phyloP scores from a whole-genome alignment of 306 rosid species.

The Heteromeles arbutifolia region DNA sequence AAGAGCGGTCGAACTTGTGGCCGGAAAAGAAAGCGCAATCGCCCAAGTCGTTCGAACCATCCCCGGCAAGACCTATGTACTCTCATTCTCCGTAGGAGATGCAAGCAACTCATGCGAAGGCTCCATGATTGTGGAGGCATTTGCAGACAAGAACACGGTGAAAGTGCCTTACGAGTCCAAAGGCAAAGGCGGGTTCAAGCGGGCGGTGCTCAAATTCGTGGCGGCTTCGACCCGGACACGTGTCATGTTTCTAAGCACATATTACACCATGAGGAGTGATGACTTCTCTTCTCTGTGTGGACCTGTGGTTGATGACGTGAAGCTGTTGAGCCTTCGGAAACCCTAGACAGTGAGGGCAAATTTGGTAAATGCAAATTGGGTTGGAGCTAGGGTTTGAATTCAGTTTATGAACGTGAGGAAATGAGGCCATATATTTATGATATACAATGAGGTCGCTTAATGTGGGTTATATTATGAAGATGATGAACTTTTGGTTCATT shows the following conservation, averaged over 20 bases:
- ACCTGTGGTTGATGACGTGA: constrained; percentile 89
- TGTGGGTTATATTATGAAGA: background rate
- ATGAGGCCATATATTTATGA: background rate
- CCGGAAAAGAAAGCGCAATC: constrained; percentile 93
- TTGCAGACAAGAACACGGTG: constrained; percentile 59
- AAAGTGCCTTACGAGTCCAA: constrained; percentile 85
- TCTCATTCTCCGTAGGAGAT: constrained; percentile 75
- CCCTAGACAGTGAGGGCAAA: constrained; percentile 20
- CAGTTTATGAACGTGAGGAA: constrained; percentile 1
- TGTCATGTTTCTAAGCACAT: constrained; percentile 75
- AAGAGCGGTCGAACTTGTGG: constrained; percentile 77
- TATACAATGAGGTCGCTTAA: background rate
- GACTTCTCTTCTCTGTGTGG: constrained; percentile 93
- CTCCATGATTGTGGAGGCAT: constrained; percentile 82
- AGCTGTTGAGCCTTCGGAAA: constrained; percentile 55
- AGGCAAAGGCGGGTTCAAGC: constrained; percentile 85
- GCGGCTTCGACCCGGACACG: constrained; percentile 57
- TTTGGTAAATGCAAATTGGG: background rate
- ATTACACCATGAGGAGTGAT: constrained; percentile 84
- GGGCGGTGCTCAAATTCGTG: constrained; percentile 61
- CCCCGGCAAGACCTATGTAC: constrained; percentile 61
- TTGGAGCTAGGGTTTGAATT: background rate
- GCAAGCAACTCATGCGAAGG: constrained; percentile 90
- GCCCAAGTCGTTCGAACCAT: constrained; percentile 80
- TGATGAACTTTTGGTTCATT: background rate